Evolutionary conservation across 495 filamentous ascomycete genomes (phyloP).

Genomic region (Aspergillus indologenus): DNA sequence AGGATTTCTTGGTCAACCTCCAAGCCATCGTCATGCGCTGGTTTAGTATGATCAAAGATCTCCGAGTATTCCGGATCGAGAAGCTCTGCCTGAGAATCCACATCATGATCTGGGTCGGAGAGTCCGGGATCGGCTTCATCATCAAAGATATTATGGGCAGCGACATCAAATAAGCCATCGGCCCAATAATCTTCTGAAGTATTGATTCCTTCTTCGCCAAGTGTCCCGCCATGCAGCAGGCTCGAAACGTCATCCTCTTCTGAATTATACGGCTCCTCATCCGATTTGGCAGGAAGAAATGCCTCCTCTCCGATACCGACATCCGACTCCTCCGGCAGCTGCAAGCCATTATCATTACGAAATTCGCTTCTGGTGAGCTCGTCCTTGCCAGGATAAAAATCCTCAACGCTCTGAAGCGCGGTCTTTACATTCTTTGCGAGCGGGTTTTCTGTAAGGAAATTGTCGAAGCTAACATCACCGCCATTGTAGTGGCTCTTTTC

Average conservation of each 20-base stretch:
- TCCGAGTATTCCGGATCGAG: neutral
- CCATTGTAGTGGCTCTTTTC: slow-evolving; percentile 55
- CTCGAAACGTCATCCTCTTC: slow-evolving; percentile 47
- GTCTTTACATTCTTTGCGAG: slow-evolving; percentile 66
- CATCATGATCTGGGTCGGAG: neutral
- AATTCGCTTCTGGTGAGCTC: slow-evolving; percentile 23
- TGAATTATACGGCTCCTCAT: slow-evolving; percentile 47
- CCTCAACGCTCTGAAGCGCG: slow-evolving; percentile 75
- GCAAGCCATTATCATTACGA: neutral
- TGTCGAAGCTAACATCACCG: slow-evolving; percentile 54
- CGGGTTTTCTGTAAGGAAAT: slow-evolving; percentile 52
- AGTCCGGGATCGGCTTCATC: neutral
- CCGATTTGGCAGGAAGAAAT: slow-evolving; percentile 45
- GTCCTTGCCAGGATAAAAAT: slow-evolving; percentile 73
- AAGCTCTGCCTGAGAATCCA: neutral
- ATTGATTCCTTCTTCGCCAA: slow-evolving; percentile 16
- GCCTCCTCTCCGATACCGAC: slow-evolving; percentile 48
- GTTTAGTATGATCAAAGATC: neutral
- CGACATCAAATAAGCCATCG: slow-evolving; percentile 12
- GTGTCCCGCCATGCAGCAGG: slow-evolving; percentile 22
- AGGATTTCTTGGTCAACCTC: neutral
- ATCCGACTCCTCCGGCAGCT: slow-evolving; percentile 18
- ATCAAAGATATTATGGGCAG: slow-evolving; percentile 11
- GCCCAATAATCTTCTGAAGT: slow-evolving; percentile 7
- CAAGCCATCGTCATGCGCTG: neutral